Conservation (phyloP, 106 monocot species). For the Ottelia alismoides region DNA sequence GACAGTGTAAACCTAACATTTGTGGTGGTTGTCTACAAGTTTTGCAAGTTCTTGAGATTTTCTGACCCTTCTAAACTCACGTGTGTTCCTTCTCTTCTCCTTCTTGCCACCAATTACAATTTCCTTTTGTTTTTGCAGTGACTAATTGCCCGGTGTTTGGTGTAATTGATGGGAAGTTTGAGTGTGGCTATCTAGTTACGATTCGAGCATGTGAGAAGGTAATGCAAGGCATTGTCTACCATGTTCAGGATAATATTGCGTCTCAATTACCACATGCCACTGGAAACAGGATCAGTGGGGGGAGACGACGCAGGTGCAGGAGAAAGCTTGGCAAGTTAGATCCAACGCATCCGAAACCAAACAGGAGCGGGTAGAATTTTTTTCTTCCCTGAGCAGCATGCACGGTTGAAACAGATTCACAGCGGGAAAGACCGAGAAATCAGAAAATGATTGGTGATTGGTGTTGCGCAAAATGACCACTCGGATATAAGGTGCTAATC, state of each 20-base stretch:
- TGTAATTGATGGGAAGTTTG: conserved; percentile 62
- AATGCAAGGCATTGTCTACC: conserved; percentile 45
- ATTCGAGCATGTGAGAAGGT: conserved; percentile 29
- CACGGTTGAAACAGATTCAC: conserved; percentile 42
- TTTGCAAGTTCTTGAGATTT: too few species aligned
- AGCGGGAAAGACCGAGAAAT: conserved; percentile 61
- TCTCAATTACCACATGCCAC: too few species aligned
- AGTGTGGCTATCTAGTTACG: conserved; percentile 58
- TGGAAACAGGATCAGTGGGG: background rate
- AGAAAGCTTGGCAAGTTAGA: conserved; percentile 46
- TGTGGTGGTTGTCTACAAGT: too few species aligned
- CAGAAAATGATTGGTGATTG: conserved; percentile 42
- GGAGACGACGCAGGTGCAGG: conserved; percentile 28
- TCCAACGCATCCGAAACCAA: conserved; percentile 66
- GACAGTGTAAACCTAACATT: too few species aligned
- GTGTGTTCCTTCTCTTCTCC: too few species aligned
- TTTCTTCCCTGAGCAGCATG: conserved; percentile 76
- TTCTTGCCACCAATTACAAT: too few species aligned
- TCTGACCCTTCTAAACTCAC: too few species aligned
- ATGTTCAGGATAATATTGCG: too few species aligned
- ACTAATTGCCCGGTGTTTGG: conserved; percentile 27
- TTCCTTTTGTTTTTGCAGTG: too few species aligned
- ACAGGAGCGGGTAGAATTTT: conserved; percentile 80
- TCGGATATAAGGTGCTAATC: too few species aligned
- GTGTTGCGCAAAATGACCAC: too few species aligned